Evolutionary conservation across 2,329 filamentous ascomycete species (phyloP).

Genomic region (Fusarium falciforme): DNA sequence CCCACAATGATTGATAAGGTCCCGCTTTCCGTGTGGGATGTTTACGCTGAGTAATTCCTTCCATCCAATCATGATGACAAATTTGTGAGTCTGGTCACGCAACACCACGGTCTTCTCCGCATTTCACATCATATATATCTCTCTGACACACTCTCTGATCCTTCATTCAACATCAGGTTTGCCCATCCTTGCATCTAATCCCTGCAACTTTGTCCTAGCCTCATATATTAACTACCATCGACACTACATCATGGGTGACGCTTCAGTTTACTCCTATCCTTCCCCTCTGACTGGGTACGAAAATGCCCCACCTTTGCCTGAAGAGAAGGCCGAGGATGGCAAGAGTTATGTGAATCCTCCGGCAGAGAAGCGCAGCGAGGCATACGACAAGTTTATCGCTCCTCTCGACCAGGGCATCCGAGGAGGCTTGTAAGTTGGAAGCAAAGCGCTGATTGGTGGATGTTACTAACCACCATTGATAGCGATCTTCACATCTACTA

Average conservation of each 20-base stretch:
- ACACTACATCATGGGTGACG: constrained; percentile 29
- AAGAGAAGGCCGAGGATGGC: constrained; percentile 75
- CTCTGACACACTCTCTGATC: neutral
- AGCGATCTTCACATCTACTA: constrained; percentile 90
- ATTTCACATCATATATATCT: neutral
- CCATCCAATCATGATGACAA: neutral
- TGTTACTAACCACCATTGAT: neutral
- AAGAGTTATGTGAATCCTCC: constrained; percentile 80
- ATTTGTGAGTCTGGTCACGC: neutral
- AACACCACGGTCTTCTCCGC: neutral
- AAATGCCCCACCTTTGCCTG: constrained; percentile 64
- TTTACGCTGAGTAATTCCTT: neutral
- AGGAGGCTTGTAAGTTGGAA: constrained; percentile 75
- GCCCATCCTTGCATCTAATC: neutral
- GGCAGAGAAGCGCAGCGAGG: constrained; percentile 68
- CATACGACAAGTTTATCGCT: constrained; percentile 76
- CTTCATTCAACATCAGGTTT: neutral
- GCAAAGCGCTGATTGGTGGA: neutral
- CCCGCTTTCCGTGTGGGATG: neutral
- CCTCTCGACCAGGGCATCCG: constrained; percentile 74
- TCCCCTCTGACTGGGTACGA: constrained; percentile 70
- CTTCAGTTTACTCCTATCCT: constrained; percentile 36
- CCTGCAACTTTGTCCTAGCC: neutral
- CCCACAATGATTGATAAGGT: neutral
- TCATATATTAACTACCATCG: neutral